Percentiles rank a stretch among this genome's conserved stretches.
These are phyloP conservation scores for Closterium sp. DNA, from an alignment of 139 green algal genomes.

Conservation along the genomic window DNA sequence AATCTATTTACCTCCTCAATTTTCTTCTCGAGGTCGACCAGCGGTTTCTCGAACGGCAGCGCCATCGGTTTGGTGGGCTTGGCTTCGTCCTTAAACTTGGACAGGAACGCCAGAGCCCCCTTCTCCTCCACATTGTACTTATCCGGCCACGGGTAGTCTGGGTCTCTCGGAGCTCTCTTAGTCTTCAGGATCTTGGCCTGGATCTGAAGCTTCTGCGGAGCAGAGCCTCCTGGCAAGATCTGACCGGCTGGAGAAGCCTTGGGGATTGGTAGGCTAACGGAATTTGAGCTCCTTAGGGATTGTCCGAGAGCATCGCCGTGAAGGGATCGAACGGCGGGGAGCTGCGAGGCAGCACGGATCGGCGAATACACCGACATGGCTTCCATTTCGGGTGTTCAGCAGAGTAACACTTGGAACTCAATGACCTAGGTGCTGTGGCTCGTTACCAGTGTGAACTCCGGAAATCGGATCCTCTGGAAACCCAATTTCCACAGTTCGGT, in stretches of 20 bases:
- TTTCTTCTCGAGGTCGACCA: constrained; percentile 94
- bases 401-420: not conserved
- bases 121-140: constrained; percentile 45
- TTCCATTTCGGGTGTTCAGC: not conserved
- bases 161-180: constrained; percentile 39
- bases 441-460: too few relatives aligned
- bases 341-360: not conserved
- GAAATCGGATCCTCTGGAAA: too few relatives aligned
- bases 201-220: not conserved
- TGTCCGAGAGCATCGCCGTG: not conserved
- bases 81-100: constrained; percentile 24
- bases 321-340: not conserved
- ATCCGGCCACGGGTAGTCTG: constrained; percentile 50
- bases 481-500: too few relatives aligned
- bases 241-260: not conserved
- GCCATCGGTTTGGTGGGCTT: constrained; percentile 22
- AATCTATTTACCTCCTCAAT: constrained; percentile 84
- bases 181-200: constrained; percentile 22
- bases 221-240: not conserved
- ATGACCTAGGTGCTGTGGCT: not conserved
- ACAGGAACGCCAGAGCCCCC: constrained; percentile 44
- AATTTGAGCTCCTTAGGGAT: not conserved
- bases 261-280: not conserved
- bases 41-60: constrained; percentile 94
- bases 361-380: not conserved